Conservation (phyloP, 805 yeast genomes). For the Nakazawaea ishiwadae region DNA sequence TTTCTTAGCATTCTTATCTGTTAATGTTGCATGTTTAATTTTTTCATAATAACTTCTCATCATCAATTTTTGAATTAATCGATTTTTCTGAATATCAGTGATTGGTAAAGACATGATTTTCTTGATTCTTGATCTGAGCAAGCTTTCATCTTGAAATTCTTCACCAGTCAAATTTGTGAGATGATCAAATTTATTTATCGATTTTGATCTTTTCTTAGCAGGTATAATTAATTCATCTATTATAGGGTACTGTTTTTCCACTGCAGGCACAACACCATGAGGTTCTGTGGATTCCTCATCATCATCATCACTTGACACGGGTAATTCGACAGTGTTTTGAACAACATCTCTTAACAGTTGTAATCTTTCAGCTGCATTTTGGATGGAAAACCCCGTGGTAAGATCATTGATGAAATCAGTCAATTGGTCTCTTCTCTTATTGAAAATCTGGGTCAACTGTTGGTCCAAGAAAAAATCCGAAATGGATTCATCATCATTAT, state of each 20-base stretch:
- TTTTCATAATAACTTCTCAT: constrained; percentile 60
- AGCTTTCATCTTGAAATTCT: constrained; percentile 28
- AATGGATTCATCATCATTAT: neutral
- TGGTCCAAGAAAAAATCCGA: constrained; percentile 3
- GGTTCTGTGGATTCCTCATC: constrained; percentile 32
- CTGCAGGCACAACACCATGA: constrained; percentile 34
- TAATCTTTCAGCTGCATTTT: constrained; percentile 47
- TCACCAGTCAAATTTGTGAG: constrained; percentile 27
- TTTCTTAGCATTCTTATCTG: neutral
- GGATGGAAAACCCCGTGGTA: constrained; percentile 39
- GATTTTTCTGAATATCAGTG: constrained; percentile 38
- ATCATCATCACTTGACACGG: constrained; percentile 38
- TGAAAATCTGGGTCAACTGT: constrained; percentile 17
- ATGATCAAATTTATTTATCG: constrained; percentile 19
- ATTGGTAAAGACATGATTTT: constrained; percentile 35
- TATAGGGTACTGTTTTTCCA: constrained; percentile 32
- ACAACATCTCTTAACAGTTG: constrained; percentile 41
- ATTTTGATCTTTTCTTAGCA: constrained; percentile 17
- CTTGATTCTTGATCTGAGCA: constrained; percentile 45
- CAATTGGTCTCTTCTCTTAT: constrained; percentile 32
- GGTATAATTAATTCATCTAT: constrained; percentile 36
- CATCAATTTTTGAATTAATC: constrained; percentile 59
- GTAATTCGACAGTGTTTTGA: constrained; percentile 42
- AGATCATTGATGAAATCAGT: constrained; percentile 34
- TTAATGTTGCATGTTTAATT: constrained; percentile 20